A percentile compares a stretch with the other conserved stretches of the same genome.
phyloP scores from a whole-genome alignment of 106 monocot genomes.

The Phalaenopsis equestris region DNA sequence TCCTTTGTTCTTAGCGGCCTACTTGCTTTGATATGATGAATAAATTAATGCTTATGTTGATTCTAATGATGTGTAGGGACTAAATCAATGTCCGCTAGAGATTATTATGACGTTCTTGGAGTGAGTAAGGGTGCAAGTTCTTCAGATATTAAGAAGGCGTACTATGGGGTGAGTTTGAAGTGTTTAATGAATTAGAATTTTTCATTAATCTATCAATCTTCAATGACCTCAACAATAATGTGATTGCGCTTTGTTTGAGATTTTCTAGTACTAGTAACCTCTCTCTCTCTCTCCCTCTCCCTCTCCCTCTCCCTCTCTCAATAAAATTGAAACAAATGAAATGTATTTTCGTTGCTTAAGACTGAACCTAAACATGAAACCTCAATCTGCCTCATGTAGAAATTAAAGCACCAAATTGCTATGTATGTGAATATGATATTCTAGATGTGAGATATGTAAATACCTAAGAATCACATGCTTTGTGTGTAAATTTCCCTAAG shows the following conservation, averaged over 20 bases:
- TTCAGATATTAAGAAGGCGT: conserved; percentile 65
- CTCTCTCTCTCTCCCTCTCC: too few species aligned
- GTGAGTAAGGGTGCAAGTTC: conserved; percentile 47
- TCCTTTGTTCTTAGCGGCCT: not conserved
- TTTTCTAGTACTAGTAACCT: not conserved
- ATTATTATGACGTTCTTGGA: conserved; percentile 57
- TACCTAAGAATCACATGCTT: too few species aligned
- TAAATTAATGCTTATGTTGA: not conserved
- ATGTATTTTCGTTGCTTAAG: too few species aligned
- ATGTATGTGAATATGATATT: too few species aligned
- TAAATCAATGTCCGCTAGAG: conserved; percentile 20
- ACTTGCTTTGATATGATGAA: not conserved
- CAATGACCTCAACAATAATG: not conserved
- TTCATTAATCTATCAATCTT: not conserved
- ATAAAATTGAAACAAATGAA: too few species aligned
- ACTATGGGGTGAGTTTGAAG: conserved; percentile 39
- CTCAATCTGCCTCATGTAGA: not conserved
- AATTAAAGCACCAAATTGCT: too few species aligned
- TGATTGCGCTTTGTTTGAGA: not conserved
- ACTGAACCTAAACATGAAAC: too few species aligned
- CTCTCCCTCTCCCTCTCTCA: too few species aligned
- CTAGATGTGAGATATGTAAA: too few species aligned
- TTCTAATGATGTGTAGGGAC: conserved; percentile 27
- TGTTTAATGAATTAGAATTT: not conserved
- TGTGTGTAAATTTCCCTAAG: not conserved